Evolutionary conservation across 2,329 filamentous ascomycete genomes (phyloP).

Genomic region (Teratosphaeria epicoccoides): DNA sequence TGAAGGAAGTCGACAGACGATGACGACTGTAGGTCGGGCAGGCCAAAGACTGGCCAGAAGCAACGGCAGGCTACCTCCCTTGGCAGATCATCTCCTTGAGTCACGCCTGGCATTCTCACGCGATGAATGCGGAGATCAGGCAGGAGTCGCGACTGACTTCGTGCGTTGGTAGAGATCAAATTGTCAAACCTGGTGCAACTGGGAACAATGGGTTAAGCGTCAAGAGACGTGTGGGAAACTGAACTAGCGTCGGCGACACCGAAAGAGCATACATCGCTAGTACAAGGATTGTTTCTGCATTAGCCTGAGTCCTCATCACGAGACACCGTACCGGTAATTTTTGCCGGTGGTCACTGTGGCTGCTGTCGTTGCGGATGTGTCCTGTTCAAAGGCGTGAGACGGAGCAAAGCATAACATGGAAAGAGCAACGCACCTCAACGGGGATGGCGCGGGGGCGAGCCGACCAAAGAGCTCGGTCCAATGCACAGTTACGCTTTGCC

Average conservation of each 20-base stretch:
- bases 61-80: not conserved
- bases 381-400: not conserved
- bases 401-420: not conserved
- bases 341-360: not conserved
- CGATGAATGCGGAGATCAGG: not conserved
- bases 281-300: not conserved
- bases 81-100: not conserved
- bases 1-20: not conserved
- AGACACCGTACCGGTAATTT: not conserved
- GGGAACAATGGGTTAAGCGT: not conserved
- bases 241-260: not conserved
- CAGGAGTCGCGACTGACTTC: no score
- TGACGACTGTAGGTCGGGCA: not conserved
- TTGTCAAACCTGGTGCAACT: not conserved
- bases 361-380: not conserved
- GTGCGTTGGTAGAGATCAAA: not conserved
- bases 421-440: not conserved
- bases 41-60: not conserved
- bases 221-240: not conserved
- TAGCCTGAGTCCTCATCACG: not conserved
- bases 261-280: not conserved
- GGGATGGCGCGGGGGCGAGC: not conserved
- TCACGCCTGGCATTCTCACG: not conserved
- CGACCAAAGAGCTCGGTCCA: not conserved
- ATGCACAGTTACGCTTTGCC: not conserved